Evolutionary conservation across 768 basidiomycete species (phyloP).

Genomic region (Rhodotorula taiwanensis): DNA sequence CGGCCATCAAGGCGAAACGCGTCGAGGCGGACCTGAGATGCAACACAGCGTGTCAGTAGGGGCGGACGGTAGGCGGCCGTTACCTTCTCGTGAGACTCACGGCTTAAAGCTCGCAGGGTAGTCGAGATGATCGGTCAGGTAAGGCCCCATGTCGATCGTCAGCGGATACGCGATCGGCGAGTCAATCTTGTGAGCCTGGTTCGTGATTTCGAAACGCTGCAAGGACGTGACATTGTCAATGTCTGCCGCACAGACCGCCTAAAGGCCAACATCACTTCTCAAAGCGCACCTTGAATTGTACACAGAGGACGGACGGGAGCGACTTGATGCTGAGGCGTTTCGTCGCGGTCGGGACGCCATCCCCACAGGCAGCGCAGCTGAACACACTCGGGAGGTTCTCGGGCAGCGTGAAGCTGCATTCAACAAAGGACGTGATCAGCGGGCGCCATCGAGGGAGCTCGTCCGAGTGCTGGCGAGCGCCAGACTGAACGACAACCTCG

Average conservation of each 20-base stretch:
- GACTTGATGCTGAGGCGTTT: slow-evolving; percentile 78
- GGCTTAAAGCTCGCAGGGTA: slow-evolving; percentile 23
- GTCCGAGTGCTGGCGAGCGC: too few species aligned
- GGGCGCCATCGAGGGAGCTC: too few species aligned
- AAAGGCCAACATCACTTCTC: too few species aligned
- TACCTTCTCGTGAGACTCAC: background rate
- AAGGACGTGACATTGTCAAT: too few species aligned
- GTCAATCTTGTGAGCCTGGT: slow-evolving; percentile 65
- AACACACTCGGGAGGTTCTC: slow-evolving; percentile 79
- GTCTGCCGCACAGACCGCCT: too few species aligned
- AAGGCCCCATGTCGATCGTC: slow-evolving; percentile 73
- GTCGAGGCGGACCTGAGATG: slow-evolving; percentile 55
- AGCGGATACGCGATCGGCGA: slow-evolving; percentile 73
- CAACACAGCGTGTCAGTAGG: too few species aligned
- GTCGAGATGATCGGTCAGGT: slow-evolving; percentile 50
- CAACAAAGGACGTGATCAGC: background rate
- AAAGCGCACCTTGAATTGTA: slow-evolving; percentile 87
- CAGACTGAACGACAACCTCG: too few species aligned
- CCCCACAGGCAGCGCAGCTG: slow-evolving; percentile 72
- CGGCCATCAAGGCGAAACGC: slow-evolving; percentile 84
- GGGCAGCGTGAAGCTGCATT: slow-evolving; percentile 66
- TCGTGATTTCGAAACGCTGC: slow-evolving; percentile 85
- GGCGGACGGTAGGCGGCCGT: slow-evolving; percentile 50
- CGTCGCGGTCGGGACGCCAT: slow-evolving; percentile 64
- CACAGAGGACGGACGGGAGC: slow-evolving; percentile 80